Evolutionary conservation across 768 basidiomycete genomes (phyloP).

Genomic region (Exidia glandulosa): DNA sequence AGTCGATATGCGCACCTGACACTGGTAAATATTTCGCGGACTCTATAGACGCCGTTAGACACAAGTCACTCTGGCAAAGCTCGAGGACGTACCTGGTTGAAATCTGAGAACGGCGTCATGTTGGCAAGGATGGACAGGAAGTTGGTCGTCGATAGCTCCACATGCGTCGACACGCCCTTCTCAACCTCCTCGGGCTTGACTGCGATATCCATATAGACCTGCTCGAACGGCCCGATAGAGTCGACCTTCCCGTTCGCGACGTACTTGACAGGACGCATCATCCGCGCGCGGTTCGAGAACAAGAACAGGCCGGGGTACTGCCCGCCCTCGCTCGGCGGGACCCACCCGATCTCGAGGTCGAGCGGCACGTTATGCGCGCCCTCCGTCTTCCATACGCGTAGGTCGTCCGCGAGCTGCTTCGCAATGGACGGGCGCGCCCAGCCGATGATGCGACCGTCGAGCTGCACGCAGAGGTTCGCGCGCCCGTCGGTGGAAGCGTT

Average conservation of each 20-base stretch:
- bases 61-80: conserved; percentile 5
- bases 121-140: conserved; percentile 96
- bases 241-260: conserved; percentile 77
- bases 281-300: conserved; percentile 75
- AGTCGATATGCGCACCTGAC: conserved; percentile 44
- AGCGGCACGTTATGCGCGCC: conserved; percentile 69
- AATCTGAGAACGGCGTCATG: conserved; percentile 97
- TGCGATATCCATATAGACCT: conserved; percentile 99
- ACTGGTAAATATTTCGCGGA: conserved; percentile 88
- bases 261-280: conserved; percentile 98
- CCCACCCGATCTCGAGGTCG: conserved; percentile 89
- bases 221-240: conserved; percentile 92
- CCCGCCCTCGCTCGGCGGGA: conserved; percentile 71
- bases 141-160: conserved; percentile 90
- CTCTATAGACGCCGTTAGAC: conserved; percentile 33
- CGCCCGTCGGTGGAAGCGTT: conserved; percentile 70
- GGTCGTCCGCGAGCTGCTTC: conserved; percentile 65
- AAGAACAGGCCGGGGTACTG: conserved; percentile 95
- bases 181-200: conserved; percentile 80
- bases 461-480: conserved; percentile 71
- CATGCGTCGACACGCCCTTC: conserved; percentile 68
- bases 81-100: conserved; percentile 69
- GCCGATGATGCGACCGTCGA: conserved; percentile 92
- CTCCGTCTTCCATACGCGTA: conserved; percentile 94
- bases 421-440: conserved; percentile 76